phyloP scores from a whole-genome alignment of 441 rosid species.

The Populus trichocarpa region DNA sequence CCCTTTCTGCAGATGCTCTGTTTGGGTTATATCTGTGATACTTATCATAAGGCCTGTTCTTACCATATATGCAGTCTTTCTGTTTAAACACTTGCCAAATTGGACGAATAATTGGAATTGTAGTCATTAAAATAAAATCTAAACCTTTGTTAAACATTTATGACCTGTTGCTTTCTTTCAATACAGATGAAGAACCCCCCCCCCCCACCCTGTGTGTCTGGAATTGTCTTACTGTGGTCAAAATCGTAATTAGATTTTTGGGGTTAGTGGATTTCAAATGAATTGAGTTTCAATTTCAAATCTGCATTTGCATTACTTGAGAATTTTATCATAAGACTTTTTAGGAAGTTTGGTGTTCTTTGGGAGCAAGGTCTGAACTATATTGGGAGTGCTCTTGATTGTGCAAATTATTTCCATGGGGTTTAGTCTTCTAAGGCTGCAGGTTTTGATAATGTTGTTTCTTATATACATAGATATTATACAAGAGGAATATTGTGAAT shows the following conservation, averaged over 20 bases:
- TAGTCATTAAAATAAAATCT: constrained; percentile 3
- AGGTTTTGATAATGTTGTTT: not conserved
- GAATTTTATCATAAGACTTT: not conserved
- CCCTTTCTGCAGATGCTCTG: not conserved
- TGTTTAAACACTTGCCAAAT: constrained; percentile 12
- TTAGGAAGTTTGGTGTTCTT: not conserved
- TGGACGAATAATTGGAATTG: constrained; percentile 9
- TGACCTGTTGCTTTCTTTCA: not conserved
- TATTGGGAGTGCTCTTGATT: not conserved
- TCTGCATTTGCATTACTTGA: not conserved
- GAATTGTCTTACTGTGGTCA: not conserved
- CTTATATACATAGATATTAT: not conserved
- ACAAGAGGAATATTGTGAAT: not conserved
- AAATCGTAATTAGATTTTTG: not conserved
- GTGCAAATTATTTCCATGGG: not conserved
- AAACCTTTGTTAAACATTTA: not conserved
- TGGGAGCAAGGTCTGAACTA: not conserved
- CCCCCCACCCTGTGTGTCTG: not conserved
- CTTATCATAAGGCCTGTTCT: not conserved
- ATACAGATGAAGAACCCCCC: not conserved
- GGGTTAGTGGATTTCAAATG: not conserved
- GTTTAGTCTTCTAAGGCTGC: not conserved
- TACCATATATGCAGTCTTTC: not conserved
- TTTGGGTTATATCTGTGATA: constrained; percentile 8
- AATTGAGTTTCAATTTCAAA: not conserved